Base-by-base conservation (phyloP, 495 filamentous ascomycete genomes). In the Penicillium soppii region DNA sequence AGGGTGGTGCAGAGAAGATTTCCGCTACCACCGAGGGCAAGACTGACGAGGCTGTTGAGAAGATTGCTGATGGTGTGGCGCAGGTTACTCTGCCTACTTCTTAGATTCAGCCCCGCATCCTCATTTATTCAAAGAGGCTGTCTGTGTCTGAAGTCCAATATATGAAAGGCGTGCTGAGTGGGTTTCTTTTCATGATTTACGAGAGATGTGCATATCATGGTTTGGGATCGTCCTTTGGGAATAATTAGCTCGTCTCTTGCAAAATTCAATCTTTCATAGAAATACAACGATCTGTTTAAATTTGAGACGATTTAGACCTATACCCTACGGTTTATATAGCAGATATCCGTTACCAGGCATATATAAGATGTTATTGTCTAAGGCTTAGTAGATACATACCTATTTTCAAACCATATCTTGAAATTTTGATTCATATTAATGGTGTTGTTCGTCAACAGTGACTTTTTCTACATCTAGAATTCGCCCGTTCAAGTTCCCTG, bases 11-110 rank as follows among this genome's bases (percentile, higher is more conserved):
- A 0, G 60, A 70, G 35, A 52, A 47, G 13, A 36, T 55, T 15
- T 51, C 52, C n/a, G 59, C 50, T 37, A 58, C 56, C 25, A 52
- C 57, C 3, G 60, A 64, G 46, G 57, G 52, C 23, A 53, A 56
- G 41, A 37, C 52, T 27, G 65, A 66, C 16, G 68, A 69, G 47
- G 66, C 68, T 3, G 58, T 74, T 22, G 63, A 71, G 36, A 69
- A 70, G 64, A 57, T 74, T 16, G 53, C 68, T 17, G 71, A 72
- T 53, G 71, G 71, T 21, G 69, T 74, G 27, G 54, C 68, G 20
- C 71, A 74, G 58, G 69, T 73, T 41, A 70, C 69, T 22, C 60
- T 74, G 29, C 69, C 69, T 20, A 65, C 65, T 10, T 71, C 69
- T n/a, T 71, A 52, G 50, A 52, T 16, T 7, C 5, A 17, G 4